Base-by-base conservation (phyloP, 2,329 filamentous ascomycete species). In the Didymella keratinophila region DNA sequence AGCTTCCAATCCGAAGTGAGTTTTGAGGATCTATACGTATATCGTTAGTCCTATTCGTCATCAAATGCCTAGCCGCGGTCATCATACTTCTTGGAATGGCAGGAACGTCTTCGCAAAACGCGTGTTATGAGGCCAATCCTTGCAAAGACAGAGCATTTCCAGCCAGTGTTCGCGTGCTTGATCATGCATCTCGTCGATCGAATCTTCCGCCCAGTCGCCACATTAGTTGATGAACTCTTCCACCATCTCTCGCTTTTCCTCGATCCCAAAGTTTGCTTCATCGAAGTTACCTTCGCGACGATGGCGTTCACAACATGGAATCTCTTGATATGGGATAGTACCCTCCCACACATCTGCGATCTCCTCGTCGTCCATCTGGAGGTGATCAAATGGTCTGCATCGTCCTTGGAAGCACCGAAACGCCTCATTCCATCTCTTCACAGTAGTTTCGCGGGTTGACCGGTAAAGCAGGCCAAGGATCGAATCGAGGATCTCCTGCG, bases 401-500 rank as follows among this genome's bases (percentile, higher is more conserved):
- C 18, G 30, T 6, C 42, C 28, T n/a, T 61, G 46, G n/a, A 58
- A 61, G 12, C 55, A 58, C 14, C 9, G 3, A 20, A 39, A 52
- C 8, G 49, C 5, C 4, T 11, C 1, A 1, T 39, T 25, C 55
- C 59, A 61, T 42, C 14, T 34, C 32, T 25, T 16, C 5, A 4
- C 8, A 5, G 25, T 7, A 2, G 4, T n/a, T 11, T 23, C 14
- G 20, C 9, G 10, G 16, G 10, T 25, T 23, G 21, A 20, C 8
- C 12, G 39, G n/a, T 42, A 42, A 12, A 42, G 14, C 1, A 20
- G 4, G 4, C 14, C 12, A 21, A 42, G 25, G 21, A 42, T 20
- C 21, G 25, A 11, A 11, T 30, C 61, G 8, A 63, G 41, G 5
- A 66, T 34, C 14, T 64, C 61, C 28, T 62, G 56, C 1, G 58